Evolutionary conservation across 768 basidiomycete species (phyloP), one percentile per base, ranked within the genome.

Genomic region (Podaxis sp.): DNA sequence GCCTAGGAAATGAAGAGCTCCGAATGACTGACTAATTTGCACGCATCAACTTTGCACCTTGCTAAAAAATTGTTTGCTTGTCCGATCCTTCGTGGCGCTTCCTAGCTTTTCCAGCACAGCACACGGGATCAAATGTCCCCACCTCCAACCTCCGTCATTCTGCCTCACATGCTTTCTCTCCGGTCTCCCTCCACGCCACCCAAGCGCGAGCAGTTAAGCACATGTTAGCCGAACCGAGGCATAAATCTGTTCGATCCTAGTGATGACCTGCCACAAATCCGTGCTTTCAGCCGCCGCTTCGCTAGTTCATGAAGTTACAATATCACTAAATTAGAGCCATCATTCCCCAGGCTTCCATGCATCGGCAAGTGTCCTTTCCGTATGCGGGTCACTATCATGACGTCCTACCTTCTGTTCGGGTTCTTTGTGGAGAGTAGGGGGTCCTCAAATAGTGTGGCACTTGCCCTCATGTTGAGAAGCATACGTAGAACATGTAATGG

Each of bases 71-170:
- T 50, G 8, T 11, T 57, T 26, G 56, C 41, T 20, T 28, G 56
- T 26, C 58, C 58, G 33, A 37, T 52, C 48, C 38, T 60, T 60
- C 58, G 37, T 51, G 56, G 56, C 58, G 50, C 20, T 30, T 24
- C 49, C 49, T 48, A n/a, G 30, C 57, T 50, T 48, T 20, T 50
- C 57, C 57, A 58, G 57, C 57, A 46, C 56, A 57, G 56, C 41
- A 28, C 38, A 22, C 55, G 6, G 26, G 5, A 26, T 28, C 28
- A 46, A 40, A 24, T 24, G 22, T 22, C 12, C 17, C 56, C 41
- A 46, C 56, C 37, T 57, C 37, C 56, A 24, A 40, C 40, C 41
- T 46, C 56, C 40, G 24, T 46, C 38, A 15, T 40, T 15, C 20
- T n/a, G 4, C 22, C 33, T 36, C 58, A 51, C 49, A 24, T 37